These are phyloP conservation scores for Globisporangium irregulare DNA, from an alignment of 352 stramenopile species.

Conservation along the genomic window DNA sequence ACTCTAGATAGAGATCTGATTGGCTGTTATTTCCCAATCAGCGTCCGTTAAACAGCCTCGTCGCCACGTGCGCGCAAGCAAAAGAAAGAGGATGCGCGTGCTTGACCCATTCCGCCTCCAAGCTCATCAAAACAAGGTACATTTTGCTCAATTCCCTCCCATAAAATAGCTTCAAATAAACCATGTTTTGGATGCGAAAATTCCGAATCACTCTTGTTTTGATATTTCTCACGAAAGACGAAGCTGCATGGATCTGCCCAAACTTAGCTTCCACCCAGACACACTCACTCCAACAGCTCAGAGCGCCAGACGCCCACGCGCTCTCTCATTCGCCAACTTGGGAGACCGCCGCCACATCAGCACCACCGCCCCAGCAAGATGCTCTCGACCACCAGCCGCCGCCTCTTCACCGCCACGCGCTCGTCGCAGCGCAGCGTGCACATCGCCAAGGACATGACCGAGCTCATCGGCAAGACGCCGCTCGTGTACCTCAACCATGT, in stretches of 20 bases:
- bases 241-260: not conserved
- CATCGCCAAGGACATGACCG: slow-evolving; percentile 94
- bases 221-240: not conserved
- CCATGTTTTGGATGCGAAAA: not conserved
- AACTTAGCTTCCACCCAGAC: not conserved
- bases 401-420: slow-evolving; percentile 27
- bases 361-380: slow-evolving; percentile 2
- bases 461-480: slow-evolving; percentile 94
- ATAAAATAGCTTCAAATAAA: not conserved
- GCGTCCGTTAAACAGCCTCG: slow-evolving; percentile 3
- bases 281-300: not conserved
- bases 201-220: not conserved
- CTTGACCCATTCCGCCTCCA: not conserved
- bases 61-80: slow-evolving; percentile 1
- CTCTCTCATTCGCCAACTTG: slow-evolving; percentile 20
- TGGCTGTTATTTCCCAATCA: slow-evolving; percentile 17
- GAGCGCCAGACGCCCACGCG: not conserved
- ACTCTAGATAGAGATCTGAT: slow-evolving; percentile 6
- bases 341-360: not conserved
- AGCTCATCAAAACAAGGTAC: not conserved
- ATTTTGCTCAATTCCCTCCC: no score
- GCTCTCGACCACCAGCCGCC: slow-evolving; percentile 23
- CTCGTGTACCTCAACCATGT: slow-evolving; percentile 91
- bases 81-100: not conserved
- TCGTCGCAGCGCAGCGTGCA: slow-evolving; percentile 46